Base-by-base conservation (phyloP, 805 yeast species). In the Candida ascalaphidarum region DNA sequence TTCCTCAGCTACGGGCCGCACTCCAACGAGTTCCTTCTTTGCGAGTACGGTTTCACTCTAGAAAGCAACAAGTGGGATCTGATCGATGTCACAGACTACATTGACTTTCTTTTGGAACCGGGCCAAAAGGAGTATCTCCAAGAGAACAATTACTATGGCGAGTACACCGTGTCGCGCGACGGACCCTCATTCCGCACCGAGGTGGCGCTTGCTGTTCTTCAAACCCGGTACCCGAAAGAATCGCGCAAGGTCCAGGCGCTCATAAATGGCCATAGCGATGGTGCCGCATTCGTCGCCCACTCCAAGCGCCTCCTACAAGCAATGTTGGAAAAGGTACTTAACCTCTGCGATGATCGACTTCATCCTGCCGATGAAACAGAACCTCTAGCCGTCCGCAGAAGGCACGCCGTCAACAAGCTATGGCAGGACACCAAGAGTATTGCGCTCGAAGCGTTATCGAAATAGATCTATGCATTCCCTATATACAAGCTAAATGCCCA, bases 1-100 rank as follows among this genome's bases (percentile, higher is more conserved):
- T 73, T 61, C 40, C 65, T 89, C 39, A 72, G 79, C 28, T 89
- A 89, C 48, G 97, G 97, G 1, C 77, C 95, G 1, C 96, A 89
- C 50, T 74, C 81, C 7, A 86, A 89, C 48, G 85, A 76, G 27
- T 83, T 83, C 39, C 54, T 89, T 19, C 57, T 85, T 7, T 75
- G 81, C 43, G 97, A 89, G 50, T 89, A 89, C 46, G 97, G 96
- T 1, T 89, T 89, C 58, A 63, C 66, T 21, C 50, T 81, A 2
- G 46, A 49, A 0, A 44, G 50, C 1, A 84, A 85, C 46, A 54
- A 49, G 13, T 81, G 88, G 85, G 77, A 84, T 40, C 75, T 59
- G 36, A 48, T 86, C 2, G 94, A 88, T 45, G 46, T 88, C 4
- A 53, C 81, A 1, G 48, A 49, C 0, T 50, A 58, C 21, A 43